Evolutionary conservation across 768 basidiomycete genomes (phyloP).

Genomic region (Lentinula guzmanii): DNA sequence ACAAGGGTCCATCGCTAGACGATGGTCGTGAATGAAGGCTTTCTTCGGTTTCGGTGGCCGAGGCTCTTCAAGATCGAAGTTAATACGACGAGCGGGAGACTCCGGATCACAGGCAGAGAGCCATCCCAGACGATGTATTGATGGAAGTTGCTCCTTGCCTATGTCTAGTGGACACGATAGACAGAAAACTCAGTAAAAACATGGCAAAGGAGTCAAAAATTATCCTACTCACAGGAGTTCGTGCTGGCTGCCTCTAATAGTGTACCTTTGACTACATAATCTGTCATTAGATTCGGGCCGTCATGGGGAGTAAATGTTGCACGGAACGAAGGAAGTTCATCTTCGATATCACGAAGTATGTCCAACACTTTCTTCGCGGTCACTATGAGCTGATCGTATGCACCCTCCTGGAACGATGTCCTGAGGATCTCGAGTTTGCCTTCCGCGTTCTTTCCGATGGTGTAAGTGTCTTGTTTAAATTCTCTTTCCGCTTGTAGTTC

Average conservation of each 20-base stretch:
- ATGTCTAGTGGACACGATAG: background rate
- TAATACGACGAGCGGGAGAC: slow-evolving; percentile 24
- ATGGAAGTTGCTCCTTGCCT: background rate
- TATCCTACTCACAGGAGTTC: slow-evolving; percentile 20
- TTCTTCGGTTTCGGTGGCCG: slow-evolving; percentile 16
- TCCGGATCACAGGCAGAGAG: slow-evolving; percentile 29
- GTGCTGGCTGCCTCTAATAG: slow-evolving; percentile 25
- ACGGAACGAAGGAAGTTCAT: slow-evolving; percentile 31
- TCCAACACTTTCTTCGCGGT: slow-evolving; percentile 13
- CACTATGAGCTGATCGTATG: slow-evolving; percentile 2
- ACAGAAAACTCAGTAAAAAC: background rate
- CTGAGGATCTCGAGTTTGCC: slow-evolving; percentile 10
- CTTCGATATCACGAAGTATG: slow-evolving; percentile 30
- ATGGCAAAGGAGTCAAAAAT: slow-evolving; percentile 1
- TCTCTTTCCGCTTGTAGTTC: slow-evolving; percentile 22
- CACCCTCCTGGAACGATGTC: slow-evolving; percentile 10
- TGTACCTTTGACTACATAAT: slow-evolving; percentile 23
- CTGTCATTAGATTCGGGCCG: slow-evolving; percentile 27
- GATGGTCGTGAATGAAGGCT: slow-evolving; percentile 43
- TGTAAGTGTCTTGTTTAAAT: slow-evolving; percentile 24
- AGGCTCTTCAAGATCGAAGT: slow-evolving; percentile 20
- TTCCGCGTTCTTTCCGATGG: slow-evolving; percentile 24
- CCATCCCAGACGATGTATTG: slow-evolving; percentile 23
- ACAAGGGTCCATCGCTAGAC: slow-evolving; percentile 41
- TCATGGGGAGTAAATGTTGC: slow-evolving; percentile 35